Conservation (phyloP, 176 grass and related monocot genomes). For the Zoysia pacifica region DNA sequence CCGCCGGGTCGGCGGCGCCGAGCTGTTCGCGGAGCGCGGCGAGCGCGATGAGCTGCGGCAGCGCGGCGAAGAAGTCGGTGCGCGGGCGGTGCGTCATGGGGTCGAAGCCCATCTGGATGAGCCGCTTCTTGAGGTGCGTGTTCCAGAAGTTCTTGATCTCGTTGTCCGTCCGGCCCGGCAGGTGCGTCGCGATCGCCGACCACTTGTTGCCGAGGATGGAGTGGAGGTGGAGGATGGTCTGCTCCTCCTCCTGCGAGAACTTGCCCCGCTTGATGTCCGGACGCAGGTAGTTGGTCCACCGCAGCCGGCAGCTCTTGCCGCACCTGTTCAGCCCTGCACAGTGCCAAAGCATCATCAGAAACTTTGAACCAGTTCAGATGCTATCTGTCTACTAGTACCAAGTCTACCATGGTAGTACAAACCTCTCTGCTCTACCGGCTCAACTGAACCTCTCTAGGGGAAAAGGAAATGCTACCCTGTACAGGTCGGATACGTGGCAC, state of each 20-base stretch:
- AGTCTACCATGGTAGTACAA: neutral
- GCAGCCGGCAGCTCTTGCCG: conserved; percentile 85
- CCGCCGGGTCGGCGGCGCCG: conserved; percentile 17
- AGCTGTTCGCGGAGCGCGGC: conserved; percentile 59
- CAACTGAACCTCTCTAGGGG: neutral
- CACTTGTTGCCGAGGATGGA: conserved; percentile 85
- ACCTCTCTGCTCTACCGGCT: neutral
- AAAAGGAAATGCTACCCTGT: neutral
- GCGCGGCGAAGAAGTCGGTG: conserved; percentile 73
- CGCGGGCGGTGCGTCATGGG: conserved; percentile 87
- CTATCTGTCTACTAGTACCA: neutral
- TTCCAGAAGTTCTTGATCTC: conserved; percentile 98
- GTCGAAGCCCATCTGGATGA: conserved; percentile 93
- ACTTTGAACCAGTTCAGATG: neutral
- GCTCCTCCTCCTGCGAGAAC: conserved; percentile 76
- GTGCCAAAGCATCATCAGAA: neutral
- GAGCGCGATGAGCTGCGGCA: conserved; percentile 75
- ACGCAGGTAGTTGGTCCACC: conserved; percentile 92
- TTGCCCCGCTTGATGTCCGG: conserved; percentile 87
- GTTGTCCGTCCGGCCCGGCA: conserved; percentile 82
- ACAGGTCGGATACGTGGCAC: neutral
- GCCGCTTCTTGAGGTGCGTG: conserved; percentile 91
- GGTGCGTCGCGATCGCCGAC: conserved; percentile 74
- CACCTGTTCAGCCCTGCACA: conserved; percentile 71
- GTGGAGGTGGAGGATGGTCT: conserved; percentile 78